Evolutionary conservation across 345 rosid genomes (phyloP), one percentile per base, ranked within the genome.

Genomic region (Schrenkiella parvula): DNA sequence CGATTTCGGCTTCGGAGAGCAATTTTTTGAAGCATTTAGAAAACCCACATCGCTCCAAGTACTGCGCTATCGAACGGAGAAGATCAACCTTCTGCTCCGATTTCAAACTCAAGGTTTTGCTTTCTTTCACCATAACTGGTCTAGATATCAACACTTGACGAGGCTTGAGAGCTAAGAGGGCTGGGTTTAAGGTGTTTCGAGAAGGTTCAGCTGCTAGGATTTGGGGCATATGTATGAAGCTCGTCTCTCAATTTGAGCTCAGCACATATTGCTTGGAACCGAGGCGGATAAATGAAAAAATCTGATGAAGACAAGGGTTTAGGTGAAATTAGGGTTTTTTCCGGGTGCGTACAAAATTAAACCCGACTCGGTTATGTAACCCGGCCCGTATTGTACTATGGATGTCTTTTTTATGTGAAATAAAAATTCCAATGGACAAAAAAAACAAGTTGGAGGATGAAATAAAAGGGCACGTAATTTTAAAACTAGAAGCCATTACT

Each of bases 1-100:
- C 77, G 68, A 87, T 23, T 59, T 79, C 71, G 14, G 95, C 85
- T 82, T 88, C 90, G 7, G 85, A 76, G 3, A 72, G 83, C 52
- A 92, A 72, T 80, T 88, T 88, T 80, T 89, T 88, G 47, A 88
- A 80, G 31, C 95, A 81, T 67, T 84, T 86, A 54, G 85, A 74
- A 71, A 89, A 83, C 34, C 89, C 88, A 54, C 32, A 73, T 54
- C 80, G 78, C 13, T 81, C 74, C 38, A 91, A 81, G 66, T 77
- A 88, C 13, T 57, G 78, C 70, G 91, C 92, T 4, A 88, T 18
- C 34, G 95, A 83, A 17, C 35, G 79, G 5, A 82, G 75, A 7
- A 91, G 81, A 39, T 14, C 74, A 63, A 63, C 10, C 55, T 73
- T 84, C 64, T 70, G 79, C 28, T 81, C 80, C 3, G 83, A 68